Conservation (phyloP, 208 protist species). For the Trypanosoma rangeli region DNA sequence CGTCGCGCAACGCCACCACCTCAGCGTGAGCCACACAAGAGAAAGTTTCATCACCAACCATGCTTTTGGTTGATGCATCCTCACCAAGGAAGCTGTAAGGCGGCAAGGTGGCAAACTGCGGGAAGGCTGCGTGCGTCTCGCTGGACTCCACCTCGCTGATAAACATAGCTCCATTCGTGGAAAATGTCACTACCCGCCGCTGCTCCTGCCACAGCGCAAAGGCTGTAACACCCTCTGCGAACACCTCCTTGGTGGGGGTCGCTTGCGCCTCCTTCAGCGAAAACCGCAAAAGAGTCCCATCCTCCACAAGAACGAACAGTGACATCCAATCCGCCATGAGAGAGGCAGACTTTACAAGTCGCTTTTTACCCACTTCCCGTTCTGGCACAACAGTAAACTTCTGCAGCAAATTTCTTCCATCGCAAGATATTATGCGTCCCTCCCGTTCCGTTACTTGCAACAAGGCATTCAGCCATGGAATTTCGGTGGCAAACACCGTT, state of each 20-base stretch:
- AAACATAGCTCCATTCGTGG: constrained; percentile 32
- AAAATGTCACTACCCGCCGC: constrained; percentile 31
- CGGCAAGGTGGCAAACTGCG: constrained; percentile 32
- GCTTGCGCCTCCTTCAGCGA: neutral
- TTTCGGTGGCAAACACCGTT: constrained; percentile 58
- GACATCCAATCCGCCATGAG: constrained; percentile 11
- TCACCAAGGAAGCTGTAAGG: constrained; percentile 39
- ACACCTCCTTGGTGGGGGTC: constrained; percentile 17
- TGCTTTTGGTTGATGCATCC: constrained; percentile 23
- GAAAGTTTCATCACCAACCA: constrained; percentile 28
- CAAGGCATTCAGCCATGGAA: constrained; percentile 49
- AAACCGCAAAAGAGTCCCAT: constrained; percentile 25
- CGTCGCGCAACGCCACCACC: constrained; percentile 26
- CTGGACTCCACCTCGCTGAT: constrained; percentile 25
- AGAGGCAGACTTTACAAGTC: constrained; percentile 13
- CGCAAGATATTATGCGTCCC: constrained; percentile 52
- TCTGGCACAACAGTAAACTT: constrained; percentile 27
- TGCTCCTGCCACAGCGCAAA: constrained; percentile 37
- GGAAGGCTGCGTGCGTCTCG: neutral
- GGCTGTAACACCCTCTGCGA: constrained; percentile 38
- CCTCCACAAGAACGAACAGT: constrained; percentile 28
- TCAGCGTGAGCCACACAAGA: constrained; percentile 57
- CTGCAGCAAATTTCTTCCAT: constrained; percentile 53
- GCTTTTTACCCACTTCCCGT: constrained; percentile 11
- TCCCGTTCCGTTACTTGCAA: constrained; percentile 81